Evolutionary conservation across 352 stramenopile species (phyloP), one percentile per base, ranked within the genome.

Genomic region (Phytophthora idaei): DNA sequence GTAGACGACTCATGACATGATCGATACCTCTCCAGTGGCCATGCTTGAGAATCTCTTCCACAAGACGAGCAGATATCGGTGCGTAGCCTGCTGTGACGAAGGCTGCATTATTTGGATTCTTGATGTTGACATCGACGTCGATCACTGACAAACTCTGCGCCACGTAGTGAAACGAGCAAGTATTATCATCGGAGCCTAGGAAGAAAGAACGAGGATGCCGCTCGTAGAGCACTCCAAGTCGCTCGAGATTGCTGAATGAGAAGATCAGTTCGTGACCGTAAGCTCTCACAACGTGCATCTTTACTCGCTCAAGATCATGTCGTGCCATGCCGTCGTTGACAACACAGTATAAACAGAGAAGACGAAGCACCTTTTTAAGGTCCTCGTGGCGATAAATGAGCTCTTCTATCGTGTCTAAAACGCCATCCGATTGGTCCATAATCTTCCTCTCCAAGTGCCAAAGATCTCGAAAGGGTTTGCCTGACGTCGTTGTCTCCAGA

Each of bases 261-360:
- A 91, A 90, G 4, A 91, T 54, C 29, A 93, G 47, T 37, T 92
- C 85, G 49, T 92, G 80, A 3, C 87, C 87, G 58, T 95, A 94
- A 12, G 80, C 81, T 51, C 84, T 61, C 11, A 92, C 76, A 5
- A 95, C 29, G n/a, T 82, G 68, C 57, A 86, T 58, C 51, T 89
- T 88, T 31, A 92, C 59, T 7, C 61, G 67, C 31, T 81, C 67
- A 4, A 92, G 61, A 25, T 78, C 69, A 0, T 56, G 45, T 4
- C 55, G 64, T 4, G 21, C 27, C 14, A 95, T 28, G 0, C 85
- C 87, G 28, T 80, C 69, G 41, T 87, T 73, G 4, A 77, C 73
- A 36, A 89, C 67, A 31, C 77, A 87, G 44, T 82, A 87, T 29
- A 95, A 51, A 49, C 83, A 93, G 0, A 92, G 52, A n/a, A 93